Conservation (phyloP, 2,329 filamentous ascomycete species). For the Ophiostoma sp. region DNA sequence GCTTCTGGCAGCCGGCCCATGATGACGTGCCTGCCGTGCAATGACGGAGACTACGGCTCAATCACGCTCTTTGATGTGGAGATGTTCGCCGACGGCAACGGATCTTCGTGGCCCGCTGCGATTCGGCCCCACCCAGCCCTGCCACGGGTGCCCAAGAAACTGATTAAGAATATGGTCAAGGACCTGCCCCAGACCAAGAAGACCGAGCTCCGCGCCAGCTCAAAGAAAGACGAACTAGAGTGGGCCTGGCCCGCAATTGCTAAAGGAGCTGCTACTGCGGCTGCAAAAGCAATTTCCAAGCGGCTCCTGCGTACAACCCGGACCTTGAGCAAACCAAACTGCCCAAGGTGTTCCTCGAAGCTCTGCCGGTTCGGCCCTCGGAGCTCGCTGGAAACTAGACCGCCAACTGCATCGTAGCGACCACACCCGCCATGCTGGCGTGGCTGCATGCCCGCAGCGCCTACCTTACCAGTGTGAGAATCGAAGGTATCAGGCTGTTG, state of each 20-base stretch:
- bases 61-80: background rate
- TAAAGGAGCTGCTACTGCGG: too few species aligned
- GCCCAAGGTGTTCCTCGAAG: background rate
- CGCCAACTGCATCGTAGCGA: background rate
- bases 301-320: background rate
- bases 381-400: background rate
- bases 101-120: background rate
- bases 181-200: background rate
- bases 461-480: background rate
- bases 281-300: too few species aligned
- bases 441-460: background rate
- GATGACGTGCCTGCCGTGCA: background rate
- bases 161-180: background rate
- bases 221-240: background rate
- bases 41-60: background rate
- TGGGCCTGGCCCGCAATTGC: background rate
- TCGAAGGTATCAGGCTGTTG: too few species aligned
- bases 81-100: too few species aligned
- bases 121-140: background rate
- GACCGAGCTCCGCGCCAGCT: background rate
- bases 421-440: background rate
- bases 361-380: background rate
- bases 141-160: background rate
- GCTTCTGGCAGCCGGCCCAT: background rate
- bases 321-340: background rate